These are phyloP conservation scores for Senna siamea DNA, from an alignment of 306 rosid species.

Conservation along the genomic window DNA sequence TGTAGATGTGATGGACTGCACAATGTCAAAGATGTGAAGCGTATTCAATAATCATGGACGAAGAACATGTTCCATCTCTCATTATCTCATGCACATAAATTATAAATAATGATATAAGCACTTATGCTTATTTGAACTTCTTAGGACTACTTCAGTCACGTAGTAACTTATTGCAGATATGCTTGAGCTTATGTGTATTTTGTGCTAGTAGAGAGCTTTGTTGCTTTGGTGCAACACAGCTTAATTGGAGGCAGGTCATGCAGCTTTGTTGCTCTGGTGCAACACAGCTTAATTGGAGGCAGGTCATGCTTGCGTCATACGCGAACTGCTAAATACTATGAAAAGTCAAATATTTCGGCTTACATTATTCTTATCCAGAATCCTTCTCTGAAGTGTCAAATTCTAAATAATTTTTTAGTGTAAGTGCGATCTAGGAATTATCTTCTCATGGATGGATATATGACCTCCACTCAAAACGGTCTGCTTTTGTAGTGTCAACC, in stretches of 20 bases:
- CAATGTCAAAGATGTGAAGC: constrained; percentile 50
- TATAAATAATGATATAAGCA: background rate
- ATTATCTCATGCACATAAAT: background rate
- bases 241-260: background rate
- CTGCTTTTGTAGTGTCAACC: constrained; percentile 15
- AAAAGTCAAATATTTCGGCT: background rate
- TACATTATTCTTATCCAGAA: background rate
- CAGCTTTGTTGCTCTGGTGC: too few species aligned
- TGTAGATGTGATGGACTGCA: constrained; percentile 55
- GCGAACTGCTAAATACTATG: background rate
- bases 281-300: background rate
- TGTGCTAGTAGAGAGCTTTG: too few species aligned
- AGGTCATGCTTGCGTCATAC: constrained; percentile 3
- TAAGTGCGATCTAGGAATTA: constrained; percentile 47
- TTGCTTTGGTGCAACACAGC: too few species aligned
- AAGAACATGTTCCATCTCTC: constrained; percentile 5
- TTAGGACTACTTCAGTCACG: too few species aligned
- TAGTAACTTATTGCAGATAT: too few species aligned
- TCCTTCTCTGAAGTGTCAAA: background rate
- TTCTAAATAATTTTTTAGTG: background rate
- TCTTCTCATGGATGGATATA: constrained; percentile 17
- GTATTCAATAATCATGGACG: background rate
- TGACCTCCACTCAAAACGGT: constrained; percentile 38
- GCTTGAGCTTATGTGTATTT: too few species aligned
- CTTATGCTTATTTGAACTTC: background rate